Evolutionary conservation across 176 grass and related monocot species (phyloP), one percentile per base, ranked within the genome.

Genomic region (Aegilops umbellulata): DNA sequence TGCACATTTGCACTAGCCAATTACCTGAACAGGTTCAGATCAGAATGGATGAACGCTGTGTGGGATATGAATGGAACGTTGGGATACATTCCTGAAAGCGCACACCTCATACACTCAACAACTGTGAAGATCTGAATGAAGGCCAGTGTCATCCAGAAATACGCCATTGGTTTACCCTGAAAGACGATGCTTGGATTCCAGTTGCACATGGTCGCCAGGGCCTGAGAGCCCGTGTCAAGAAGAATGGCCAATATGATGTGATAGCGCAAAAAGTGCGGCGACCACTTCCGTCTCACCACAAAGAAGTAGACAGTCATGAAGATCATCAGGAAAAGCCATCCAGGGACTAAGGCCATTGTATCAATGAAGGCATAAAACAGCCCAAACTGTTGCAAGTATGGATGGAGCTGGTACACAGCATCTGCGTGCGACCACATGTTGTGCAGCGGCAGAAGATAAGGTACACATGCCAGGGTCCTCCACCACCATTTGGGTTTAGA

Each of bases 401-500:
- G 88, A 47, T 95, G 93, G 27, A 98, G 93, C 69, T 94, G 96
- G 71, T 92, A 98, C n/a, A 92, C 67, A 38, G 88, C 81, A 81
- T 92, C 92, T 15, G 96, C 93, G 20, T 95, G 72, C 24, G 87
- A 82, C 96, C 97, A 98, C 74, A 92, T 89, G 63, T 94, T 89
- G 86, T 98, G 97, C 75, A 98, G 84, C 16, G 94, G 94, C 42
- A 95, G 88, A 77, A 94, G 92, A 86, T 98, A 98, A 0, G 92
- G 94, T 19, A 95, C 83, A 31, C 88, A 92, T 38, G 92, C 94
- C 61, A 92, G 60, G 75, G 94, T 88, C 61, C 97, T 84, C 92
- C 89, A 95, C 94, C 93, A 96, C 94, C 94, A 98, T 83, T 85
- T 96, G 4, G 97, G 97, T 72, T 92, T 96, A 19, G 81, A 81